These are phyloP conservation scores for Mollisia scopiformis DNA, from an alignment of 2,329 filamentous ascomycete genomes.

Conservation along the genomic window DNA sequence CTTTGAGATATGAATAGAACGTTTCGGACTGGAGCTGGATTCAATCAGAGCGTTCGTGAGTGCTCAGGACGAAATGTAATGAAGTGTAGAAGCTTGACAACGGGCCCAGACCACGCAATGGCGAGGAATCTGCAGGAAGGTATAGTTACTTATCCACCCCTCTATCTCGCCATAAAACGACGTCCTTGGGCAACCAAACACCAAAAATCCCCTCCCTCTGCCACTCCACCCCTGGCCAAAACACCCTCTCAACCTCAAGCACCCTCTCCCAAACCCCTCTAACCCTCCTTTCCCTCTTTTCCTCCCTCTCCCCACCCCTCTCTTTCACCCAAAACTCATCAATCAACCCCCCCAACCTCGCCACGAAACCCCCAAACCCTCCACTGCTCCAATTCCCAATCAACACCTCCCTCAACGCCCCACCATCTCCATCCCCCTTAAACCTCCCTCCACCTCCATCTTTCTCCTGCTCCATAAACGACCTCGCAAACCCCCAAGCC, in stretches of 20 bases:
- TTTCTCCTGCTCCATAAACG: not conserved
- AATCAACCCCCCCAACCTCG: constrained; percentile 54
- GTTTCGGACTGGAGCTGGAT: no score
- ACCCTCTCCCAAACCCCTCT: constrained; percentile 45
- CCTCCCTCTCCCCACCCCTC: not conserved
- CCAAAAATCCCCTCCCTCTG: constrained; percentile 45
- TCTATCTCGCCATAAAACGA: no score
- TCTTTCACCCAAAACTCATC: constrained; percentile 40
- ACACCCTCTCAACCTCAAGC: constrained; percentile 32
- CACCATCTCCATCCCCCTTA: constrained; percentile 58
- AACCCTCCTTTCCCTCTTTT: not conserved
- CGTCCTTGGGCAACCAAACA: no score
- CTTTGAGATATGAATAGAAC: no score
- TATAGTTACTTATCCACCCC: no score
- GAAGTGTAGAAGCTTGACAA: no score
- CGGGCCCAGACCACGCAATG: no score
- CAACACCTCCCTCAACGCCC: constrained; percentile 64
- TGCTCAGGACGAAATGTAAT: no score
- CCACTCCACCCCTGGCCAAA: constrained; percentile 41
- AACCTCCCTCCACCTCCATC: not conserved
- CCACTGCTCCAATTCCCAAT: constrained; percentile 70
- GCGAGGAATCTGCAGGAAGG: no score
- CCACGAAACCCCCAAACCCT: constrained; percentile 64
- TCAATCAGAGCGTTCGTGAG: no score
- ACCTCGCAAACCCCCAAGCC: not conserved